Percentiles rank a stretch among this genome's conserved stretches.
phyloP scores from a whole-genome alignment of 192 early-diverging fungal species.

The Coemansia sp. region DNA sequence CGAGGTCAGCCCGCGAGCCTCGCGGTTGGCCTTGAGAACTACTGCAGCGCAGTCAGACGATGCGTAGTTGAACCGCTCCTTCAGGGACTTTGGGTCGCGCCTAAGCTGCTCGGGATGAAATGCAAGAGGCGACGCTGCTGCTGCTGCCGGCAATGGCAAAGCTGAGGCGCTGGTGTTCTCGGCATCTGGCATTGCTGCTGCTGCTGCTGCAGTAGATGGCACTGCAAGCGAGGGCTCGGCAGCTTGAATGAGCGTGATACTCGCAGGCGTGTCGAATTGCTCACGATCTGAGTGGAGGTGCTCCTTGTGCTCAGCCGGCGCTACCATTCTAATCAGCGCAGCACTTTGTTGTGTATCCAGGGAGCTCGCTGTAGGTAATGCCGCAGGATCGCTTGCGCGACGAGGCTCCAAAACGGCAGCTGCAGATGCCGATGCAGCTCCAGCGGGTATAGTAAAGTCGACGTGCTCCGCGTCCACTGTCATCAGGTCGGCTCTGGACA shows the following conservation, averaged over 20 bases:
- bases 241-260: not conserved
- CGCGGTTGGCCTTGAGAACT: constrained; percentile 81
- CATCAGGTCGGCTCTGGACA: constrained; percentile 3
- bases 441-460: not conserved
- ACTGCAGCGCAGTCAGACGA: constrained; percentile 93
- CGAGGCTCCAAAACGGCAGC: too few relatives aligned
- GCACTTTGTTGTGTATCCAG: not conserved
- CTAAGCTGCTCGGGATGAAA: constrained; percentile 1
- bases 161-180: not conserved
- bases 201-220: not conserved
- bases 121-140: not conserved
- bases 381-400: not conserved
- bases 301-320: not conserved
- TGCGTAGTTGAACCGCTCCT: constrained; percentile 96
- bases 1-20: constrained; percentile 77
- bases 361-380: too few relatives aligned
- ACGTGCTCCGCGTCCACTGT: not conserved
- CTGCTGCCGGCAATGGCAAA: not conserved
- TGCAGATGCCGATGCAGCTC: not conserved
- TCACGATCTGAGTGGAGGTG: not conserved
- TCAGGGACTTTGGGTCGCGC: constrained; percentile 61
- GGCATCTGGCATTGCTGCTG: not conserved
- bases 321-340: not conserved
- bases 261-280: not conserved
- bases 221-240: not conserved